Evolutionary conservation across 257 asterid species (phyloP).

Genomic region (Catharanthus roseus): DNA sequence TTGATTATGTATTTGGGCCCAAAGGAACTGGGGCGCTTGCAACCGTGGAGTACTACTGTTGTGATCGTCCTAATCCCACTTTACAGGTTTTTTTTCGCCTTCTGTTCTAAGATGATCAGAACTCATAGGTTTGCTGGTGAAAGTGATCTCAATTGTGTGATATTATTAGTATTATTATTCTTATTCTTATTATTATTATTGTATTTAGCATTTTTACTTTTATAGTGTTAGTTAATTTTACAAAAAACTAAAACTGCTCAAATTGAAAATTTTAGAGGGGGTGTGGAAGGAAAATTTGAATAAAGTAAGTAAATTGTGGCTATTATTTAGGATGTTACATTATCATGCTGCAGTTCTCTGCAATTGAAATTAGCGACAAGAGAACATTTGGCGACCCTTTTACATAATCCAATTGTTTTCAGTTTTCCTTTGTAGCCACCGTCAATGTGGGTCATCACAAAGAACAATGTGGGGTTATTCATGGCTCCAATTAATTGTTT

Average conservation of each 20-base stretch:
- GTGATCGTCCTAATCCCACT: constrained; percentile 90
- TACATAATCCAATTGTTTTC: not conserved
- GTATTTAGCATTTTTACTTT: not conserved
- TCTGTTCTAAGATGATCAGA: not conserved
- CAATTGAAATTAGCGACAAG: not conserved
- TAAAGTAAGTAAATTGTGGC: not conserved
- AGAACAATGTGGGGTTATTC: not conserved
- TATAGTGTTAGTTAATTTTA: not conserved
- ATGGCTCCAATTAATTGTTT: not conserved
- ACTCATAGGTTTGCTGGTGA: not conserved
- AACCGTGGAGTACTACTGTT: constrained; percentile 70
- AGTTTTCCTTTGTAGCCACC: not conserved
- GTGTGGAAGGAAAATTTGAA: not conserved
- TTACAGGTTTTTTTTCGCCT: constrained; percentile 57
- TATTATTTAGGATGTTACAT: not conserved
- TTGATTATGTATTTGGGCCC: constrained; percentile 58
- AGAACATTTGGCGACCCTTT: not conserved
- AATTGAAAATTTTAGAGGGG: not conserved
- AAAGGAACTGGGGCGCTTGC: constrained; percentile 58
- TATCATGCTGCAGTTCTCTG: not conserved
- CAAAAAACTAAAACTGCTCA: not conserved
- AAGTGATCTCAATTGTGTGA: too few species aligned
- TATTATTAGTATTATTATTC: too few species aligned
- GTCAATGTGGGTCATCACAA: not conserved
- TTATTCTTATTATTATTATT: too few species aligned